Evolutionary conservation across 805 yeast genomes (phyloP).

Genomic region (Metschnikowia kunwiensis): DNA sequence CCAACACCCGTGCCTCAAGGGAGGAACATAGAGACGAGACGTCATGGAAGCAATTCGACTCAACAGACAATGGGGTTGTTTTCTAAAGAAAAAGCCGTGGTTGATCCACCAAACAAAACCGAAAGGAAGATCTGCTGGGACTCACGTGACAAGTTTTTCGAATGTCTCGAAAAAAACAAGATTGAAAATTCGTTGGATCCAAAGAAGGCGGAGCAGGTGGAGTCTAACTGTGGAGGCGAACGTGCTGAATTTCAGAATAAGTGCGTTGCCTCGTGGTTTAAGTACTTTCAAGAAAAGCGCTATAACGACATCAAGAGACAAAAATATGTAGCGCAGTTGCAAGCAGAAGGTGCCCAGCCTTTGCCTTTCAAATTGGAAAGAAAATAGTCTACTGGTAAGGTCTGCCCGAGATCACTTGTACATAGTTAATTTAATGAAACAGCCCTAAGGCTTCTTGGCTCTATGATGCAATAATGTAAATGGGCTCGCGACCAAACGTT

Average conservation of each 20-base stretch:
- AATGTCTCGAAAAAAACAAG: slow-evolving; percentile 65
- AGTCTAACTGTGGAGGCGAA: slow-evolving; percentile 53
- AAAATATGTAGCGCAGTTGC: slow-evolving; percentile 64
- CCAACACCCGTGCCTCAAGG: slow-evolving; percentile 4
- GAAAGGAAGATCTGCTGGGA: slow-evolving; percentile 87
- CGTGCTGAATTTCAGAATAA: slow-evolving; percentile 61
- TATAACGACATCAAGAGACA: slow-evolving; percentile 71
- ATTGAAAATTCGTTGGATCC: slow-evolving; percentile 70
- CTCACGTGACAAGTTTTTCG: slow-evolving; percentile 72
- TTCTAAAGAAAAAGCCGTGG: slow-evolving; percentile 32
- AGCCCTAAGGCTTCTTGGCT: no score
- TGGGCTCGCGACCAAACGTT: slow-evolving; percentile 31
- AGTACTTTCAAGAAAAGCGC: slow-evolving; percentile 88
- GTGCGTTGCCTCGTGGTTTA: slow-evolving; percentile 84
- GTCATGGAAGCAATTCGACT: no score
- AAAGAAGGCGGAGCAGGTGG: slow-evolving; percentile 44
- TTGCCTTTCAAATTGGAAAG: slow-evolving; percentile 30
- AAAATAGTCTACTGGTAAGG: slow-evolving; percentile 14
- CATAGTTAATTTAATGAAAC: slow-evolving; percentile 2
- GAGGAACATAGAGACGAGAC: neutral
- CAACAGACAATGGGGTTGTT: slow-evolving; percentile 59
- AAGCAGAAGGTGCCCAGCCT: slow-evolving; percentile 51
- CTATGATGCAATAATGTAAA: slow-evolving; percentile 28
- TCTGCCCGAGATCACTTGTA: no score
- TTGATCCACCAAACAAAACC: slow-evolving; percentile 55